Base-by-base conservation (phyloP, 2,329 filamentous ascomycete genomes). In the Aphanocladium album region DNA sequence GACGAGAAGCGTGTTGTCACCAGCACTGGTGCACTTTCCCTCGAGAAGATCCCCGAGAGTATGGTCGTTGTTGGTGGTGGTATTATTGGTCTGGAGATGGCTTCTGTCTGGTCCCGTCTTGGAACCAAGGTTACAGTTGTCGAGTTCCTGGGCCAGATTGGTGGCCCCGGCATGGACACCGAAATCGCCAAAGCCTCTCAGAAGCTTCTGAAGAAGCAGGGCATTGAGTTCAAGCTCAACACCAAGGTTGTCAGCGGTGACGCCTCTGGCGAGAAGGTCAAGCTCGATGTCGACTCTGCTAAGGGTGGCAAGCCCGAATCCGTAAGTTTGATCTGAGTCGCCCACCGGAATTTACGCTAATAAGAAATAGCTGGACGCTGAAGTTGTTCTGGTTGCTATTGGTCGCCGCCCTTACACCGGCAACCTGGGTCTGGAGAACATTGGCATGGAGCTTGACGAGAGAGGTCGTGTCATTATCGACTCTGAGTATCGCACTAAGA, bases 71-170 rank as follows among this genome's bases (percentile, higher is more conserved):
- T 99, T 73, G 95, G 95, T 69, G 95, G 95, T 74, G 95, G 95
- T 76, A 99, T 99, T 76, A 99, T 99, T 72, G 95, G 95, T 74
- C 86, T 99, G 46, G 95, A 99, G 80, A 99, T 99, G 95, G 91
- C 81, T 65, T 98, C 93, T 57, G 95, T 99, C 58, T 99, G 95
- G 95, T 96, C 92, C 63, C 86, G 95, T 71, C 83, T 99, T 64
- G 95, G 95, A 65, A 78, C 92, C 65, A 91, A 98, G 78, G 95
- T 99, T 63, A 99, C 95, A 64, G 93, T 99, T 62, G 93, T 99
- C 61, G 95, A 99, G 79, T 99, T 95, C 80, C 82, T 99, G 61
- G 86, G 88, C 71, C 93, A 97, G 81, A 98, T 99, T 67, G 95
- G 95, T 77, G 95, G 95, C 62, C 95, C 95, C 53, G 95, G 95